Base-by-base conservation (phyloP, 1,284 basidiomycete genomes). In the Lentinula novae-zelandiae region DNA sequence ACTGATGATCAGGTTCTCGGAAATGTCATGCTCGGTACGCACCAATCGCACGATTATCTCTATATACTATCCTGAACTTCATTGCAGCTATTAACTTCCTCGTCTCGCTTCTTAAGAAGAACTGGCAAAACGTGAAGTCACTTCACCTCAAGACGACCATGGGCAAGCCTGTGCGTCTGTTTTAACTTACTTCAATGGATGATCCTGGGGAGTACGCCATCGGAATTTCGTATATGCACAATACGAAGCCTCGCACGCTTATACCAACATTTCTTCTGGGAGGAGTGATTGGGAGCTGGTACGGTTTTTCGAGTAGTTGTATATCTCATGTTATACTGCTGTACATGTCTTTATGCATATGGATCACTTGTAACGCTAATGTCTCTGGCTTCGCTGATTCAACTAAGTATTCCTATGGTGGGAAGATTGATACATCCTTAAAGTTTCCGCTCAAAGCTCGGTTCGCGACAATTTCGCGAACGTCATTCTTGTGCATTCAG, bases 121-220 rank as follows among this genome's bases (percentile, higher is more conserved):
- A 98, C 84, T 98, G 96, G 96, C 96, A 98, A 80, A 99, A 99
- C 82, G 92, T 99, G 81, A 96, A 96, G 82, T 98, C 95, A 64
- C 84, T 99, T 67, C 95, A 97, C 85, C 89, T 99, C 84, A 99
- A 99, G 87, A 87, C 88, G 70, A 96, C 96, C 75, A 99, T 98
- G 96, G 96, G 96, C 85, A 97, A 97, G 82, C 93, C 96, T 65
- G 82, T 96, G 73, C 95, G 96, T 69, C 83, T 96, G 68, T 96
- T 90, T 88, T 96, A 84, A 84, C 72, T 68, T 72, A 36, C 39
- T 49, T 63, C 48, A 48, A 54, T 53, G 20, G 60, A 44, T 22
- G 20, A 48, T 62, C 12, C 31, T 50, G 64, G 65, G 63, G 62
- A 63, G 59, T 62, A 64, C 64, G 62, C 62, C 13, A 61, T 66